A percentile compares a stretch with the other conserved stretches of the same genome.
Evolutionary conservation across 257 asterid genomes (phyloP).

Genomic region (Thymus quinquecostatus): DNA sequence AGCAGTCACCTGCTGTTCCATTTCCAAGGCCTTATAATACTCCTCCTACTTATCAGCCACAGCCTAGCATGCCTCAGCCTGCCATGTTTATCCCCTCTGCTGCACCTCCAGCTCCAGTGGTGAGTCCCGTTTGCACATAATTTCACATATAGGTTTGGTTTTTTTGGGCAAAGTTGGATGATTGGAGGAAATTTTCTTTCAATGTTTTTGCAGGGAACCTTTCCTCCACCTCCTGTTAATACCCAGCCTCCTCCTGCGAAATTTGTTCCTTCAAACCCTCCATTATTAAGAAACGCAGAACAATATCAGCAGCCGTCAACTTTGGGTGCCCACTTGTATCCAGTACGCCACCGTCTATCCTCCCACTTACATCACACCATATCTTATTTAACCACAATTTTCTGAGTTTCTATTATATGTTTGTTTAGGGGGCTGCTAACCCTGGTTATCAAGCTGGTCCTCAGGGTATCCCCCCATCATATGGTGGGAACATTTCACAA

Average conservation of each 20-base stretch:
- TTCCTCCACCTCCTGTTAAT: slow-evolving; percentile 68
- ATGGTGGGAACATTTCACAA: slow-evolving; percentile 55
- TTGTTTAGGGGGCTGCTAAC: slow-evolving; percentile 54
- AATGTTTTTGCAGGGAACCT: slow-evolving; percentile 57
- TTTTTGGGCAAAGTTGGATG: slow-evolving; percentile 24
- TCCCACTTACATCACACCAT: too few species aligned
- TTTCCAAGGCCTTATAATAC: slow-evolving; percentile 51
- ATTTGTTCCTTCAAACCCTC: slow-evolving; percentile 84
- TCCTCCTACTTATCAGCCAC: slow-evolving; percentile 64
- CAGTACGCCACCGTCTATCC: slow-evolving; percentile 53
- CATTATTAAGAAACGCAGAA: slow-evolving; percentile 64
- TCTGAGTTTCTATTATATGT: slow-evolving; percentile 32
- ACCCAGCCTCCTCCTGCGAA: slow-evolving; percentile 64
- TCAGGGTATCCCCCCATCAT: slow-evolving; percentile 57
- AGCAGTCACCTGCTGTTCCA: slow-evolving; percentile 53
- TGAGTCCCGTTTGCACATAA: slow-evolving; percentile 32
- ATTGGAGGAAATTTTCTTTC: not conserved
- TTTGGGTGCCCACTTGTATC: slow-evolving; percentile 83
- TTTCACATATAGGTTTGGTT: not conserved
- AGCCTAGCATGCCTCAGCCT: slow-evolving; percentile 57
- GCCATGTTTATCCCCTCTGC: slow-evolving; percentile 79
- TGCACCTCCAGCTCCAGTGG: slow-evolving; percentile 59
- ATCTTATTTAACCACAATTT: slow-evolving; percentile 10
- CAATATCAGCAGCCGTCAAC: slow-evolving; percentile 87
- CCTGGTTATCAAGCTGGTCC: slow-evolving; percentile 70